Percentiles rank a stretch among this genome's conserved stretches.
phyloP scores from a whole-genome alignment of 345 rosid genomes.

The Carallia pectinifolia region DNA sequence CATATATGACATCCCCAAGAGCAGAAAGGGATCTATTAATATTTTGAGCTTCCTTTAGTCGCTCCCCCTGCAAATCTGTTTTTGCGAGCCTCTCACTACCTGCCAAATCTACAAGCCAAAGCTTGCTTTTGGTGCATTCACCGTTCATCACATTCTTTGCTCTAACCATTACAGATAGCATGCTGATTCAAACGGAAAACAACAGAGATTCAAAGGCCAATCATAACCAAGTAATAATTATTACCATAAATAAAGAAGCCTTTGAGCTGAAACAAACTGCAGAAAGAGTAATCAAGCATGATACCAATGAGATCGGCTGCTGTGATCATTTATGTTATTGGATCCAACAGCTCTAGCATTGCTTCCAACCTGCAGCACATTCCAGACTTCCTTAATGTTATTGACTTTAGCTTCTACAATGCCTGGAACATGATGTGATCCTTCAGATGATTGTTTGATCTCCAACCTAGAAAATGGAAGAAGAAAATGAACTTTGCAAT shows the following conservation, averaged over 20 bases:
- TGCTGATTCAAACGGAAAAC: constrained; percentile 46
- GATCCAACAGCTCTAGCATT: constrained; percentile 94
- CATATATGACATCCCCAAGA: constrained; percentile 89
- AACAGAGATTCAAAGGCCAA: background rate
- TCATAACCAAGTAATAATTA: background rate
- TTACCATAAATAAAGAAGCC: background rate
- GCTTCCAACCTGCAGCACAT: constrained; percentile 83
- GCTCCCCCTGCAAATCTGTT: constrained; percentile 87
- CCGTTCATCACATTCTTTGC: constrained; percentile 79
- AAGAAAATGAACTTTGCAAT: constrained; percentile 2
- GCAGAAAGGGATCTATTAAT: constrained; percentile 93
- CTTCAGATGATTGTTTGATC: constrained; percentile 84
- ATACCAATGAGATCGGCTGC: constrained; percentile 98
- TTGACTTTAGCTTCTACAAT: constrained; percentile 78
- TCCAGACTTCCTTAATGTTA: constrained; percentile 70
- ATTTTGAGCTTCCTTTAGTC: constrained; percentile 95
- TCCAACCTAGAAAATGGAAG: constrained; percentile 55
- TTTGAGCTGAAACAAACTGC: background rate
- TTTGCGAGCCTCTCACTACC: constrained; percentile 95
- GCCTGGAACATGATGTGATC: constrained; percentile 86
- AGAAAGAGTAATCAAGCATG: constrained; percentile 6
- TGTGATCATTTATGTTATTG: constrained; percentile 90
- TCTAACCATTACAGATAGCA: constrained; percentile 87
- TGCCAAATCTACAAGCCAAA: constrained; percentile 97
- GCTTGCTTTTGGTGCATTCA: constrained; percentile 95